phyloP scores from a whole-genome alignment of 2,329 filamentous ascomycete species.

The Penicillium sumatraense region DNA sequence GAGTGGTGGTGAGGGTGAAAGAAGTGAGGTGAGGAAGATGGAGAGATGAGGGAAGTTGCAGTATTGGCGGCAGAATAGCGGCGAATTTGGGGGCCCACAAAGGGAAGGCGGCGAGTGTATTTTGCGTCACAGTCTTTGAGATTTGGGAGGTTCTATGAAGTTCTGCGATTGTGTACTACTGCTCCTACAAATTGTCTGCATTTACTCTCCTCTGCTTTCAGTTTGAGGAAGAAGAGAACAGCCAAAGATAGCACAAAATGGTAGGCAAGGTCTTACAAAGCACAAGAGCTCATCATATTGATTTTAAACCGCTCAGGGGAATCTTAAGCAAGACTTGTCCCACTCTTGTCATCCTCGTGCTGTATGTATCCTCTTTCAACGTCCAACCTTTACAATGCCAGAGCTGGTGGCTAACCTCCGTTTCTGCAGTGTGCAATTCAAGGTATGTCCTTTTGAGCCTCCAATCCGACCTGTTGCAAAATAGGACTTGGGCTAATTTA shows the following conservation, averaged over 20 bases:
- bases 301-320: constrained; percentile 29
- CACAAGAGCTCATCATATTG: neutral
- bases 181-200: too few species aligned
- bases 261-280: neutral
- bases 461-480: constrained; percentile 14
- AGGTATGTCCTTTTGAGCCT: constrained; percentile 56
- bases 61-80: constrained; percentile 35
- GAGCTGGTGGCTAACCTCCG: constrained; percentile 20
- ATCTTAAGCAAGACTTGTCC: constrained; percentile 70
- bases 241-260: neutral
- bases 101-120: constrained; percentile 42
- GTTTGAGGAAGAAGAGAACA: neutral
- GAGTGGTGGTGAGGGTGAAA: constrained; percentile 22
- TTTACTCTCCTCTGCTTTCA: too few species aligned
- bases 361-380: constrained; percentile 54
- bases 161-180: constrained; percentile 8
- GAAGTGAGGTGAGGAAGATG: constrained; percentile 11
- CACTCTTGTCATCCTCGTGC: constrained; percentile 83
- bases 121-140: constrained; percentile 38
- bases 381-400: neutral
- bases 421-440: constrained; percentile 79
- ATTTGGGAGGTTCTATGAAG: constrained; percentile 16
- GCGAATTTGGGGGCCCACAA: constrained; percentile 14
- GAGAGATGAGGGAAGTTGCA: neutral
- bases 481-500: constrained; percentile 11